Conservation (phyloP, 1,284 basidiomycete species). For the Coniferiporia sulphurascens region DNA sequence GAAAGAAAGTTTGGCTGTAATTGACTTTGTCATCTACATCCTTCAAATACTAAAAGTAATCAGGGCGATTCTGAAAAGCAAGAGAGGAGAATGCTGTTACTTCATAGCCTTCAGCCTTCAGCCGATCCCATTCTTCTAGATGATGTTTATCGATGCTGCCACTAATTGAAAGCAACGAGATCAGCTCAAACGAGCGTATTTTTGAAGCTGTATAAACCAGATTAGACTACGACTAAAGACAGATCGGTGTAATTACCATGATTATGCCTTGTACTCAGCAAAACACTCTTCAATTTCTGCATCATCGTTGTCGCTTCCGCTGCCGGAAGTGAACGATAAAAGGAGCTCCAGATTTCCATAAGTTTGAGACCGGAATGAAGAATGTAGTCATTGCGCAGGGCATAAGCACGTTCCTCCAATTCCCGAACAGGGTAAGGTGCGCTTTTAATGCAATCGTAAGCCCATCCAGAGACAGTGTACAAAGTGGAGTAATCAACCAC, state of each 20-base stretch:
- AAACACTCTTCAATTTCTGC: not conserved
- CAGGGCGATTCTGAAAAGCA: not conserved
- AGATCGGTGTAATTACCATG: not conserved
- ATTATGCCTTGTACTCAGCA: not conserved
- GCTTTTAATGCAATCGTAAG: not conserved
- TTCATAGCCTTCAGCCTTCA: not conserved
- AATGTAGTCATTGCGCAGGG: not conserved
- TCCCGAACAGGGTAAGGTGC: not conserved
- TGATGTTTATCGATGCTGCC: not conserved
- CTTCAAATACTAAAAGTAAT: not conserved
- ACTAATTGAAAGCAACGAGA: not conserved
- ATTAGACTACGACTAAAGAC: not conserved
- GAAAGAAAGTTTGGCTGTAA: not conserved
- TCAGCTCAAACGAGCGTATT: not conserved
- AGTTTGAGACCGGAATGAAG: slow-evolving; percentile 3
- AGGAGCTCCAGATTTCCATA: slow-evolving; percentile 7
- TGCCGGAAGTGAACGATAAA: not conserved
- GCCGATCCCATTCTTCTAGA: not conserved
- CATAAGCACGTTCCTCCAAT: not conserved
- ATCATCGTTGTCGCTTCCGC: not conserved
- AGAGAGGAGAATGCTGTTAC: not conserved
- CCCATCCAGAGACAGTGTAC: slow-evolving; percentile 6
- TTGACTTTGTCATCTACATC: not conserved
- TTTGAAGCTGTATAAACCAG: not conserved
- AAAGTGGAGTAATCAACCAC: slow-evolving; percentile 3